These are phyloP conservation scores for Omphalotus olearius DNA, from an alignment of 1,284 basidiomycete species.

Conservation along the genomic window DNA sequence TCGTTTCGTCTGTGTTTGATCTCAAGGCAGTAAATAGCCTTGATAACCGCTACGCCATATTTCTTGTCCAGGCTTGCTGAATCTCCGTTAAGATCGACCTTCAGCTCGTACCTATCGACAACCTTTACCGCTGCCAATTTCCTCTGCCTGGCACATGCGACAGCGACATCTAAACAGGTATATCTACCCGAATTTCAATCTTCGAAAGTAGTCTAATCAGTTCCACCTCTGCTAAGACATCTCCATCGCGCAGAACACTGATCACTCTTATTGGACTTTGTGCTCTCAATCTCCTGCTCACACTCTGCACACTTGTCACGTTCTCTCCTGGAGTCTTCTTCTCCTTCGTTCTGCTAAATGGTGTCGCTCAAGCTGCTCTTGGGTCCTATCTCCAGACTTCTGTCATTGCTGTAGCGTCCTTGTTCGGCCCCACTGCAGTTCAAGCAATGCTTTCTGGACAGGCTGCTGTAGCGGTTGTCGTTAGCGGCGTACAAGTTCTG, in stretches of 20 bases:
- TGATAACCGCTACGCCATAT: conserved; percentile 75
- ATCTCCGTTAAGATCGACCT: conserved; percentile 53
- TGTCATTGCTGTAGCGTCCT: conserved; percentile 64
- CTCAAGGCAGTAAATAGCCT: conserved; percentile 34
- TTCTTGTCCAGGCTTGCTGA: conserved; percentile 61
- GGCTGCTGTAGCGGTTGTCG: conserved; percentile 70
- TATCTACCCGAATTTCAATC: background rate
- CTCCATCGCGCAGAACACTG: conserved; percentile 48
- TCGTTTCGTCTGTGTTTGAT: background rate
- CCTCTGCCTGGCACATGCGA: conserved; percentile 67
- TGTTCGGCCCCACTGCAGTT: conserved; percentile 65
- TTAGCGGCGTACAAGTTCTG: conserved; percentile 65
- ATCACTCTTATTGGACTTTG: conserved; percentile 41
- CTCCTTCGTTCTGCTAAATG: conserved; percentile 57
- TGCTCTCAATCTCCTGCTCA: conserved; percentile 50
- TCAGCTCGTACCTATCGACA: conserved; percentile 67
- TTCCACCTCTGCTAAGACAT: conserved; percentile 22
- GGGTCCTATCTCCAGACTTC: conserved; percentile 70
- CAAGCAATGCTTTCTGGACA: conserved; percentile 75
- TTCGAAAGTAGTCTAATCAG: background rate
- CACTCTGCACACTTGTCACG: conserved; percentile 54
- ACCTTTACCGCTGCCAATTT: conserved; percentile 64
- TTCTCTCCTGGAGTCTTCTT: conserved; percentile 56
- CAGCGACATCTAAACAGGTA: conserved; percentile 61
- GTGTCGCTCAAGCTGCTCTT: conserved; percentile 47